Evolutionary conservation across 768 basidiomycete genomes (phyloP), one percentile per base, ranked within the genome.

Genomic region (Calocera viscosa): DNA sequence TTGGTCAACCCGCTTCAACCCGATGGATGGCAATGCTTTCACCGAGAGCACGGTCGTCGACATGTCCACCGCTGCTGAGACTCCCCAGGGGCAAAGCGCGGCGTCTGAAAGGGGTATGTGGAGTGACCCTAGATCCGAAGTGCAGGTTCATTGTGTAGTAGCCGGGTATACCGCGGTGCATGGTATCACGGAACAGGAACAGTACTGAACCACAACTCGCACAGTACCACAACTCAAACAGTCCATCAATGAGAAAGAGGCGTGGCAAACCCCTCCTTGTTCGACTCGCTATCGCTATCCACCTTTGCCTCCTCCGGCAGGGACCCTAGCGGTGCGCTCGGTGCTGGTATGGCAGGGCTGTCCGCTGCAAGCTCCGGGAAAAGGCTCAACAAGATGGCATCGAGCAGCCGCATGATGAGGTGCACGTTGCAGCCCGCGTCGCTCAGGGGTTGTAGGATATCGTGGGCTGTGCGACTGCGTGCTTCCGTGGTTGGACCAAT

Each of bases 281-380:
- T 60, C 26, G 53, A 60, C 53, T 60, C 53, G 26, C 5, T 28
- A 32, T 60, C 53, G 26, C 53, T 60, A 22, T 60, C 53, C 11
- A 28, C 2, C 30, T 60, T 60, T 11, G 30, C 16, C 30, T 26
- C 53, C 16, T 60, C 53, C 10, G 53, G 2, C 30, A 32, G 11
- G 53, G 24, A 26, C 30, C 11, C 11, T 60, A 32, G 30, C 43
- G 19, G 43, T 17, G 24, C 30, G 30, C 30, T 60, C 3, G 30
- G 30, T 5, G 30, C 8, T 10, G 53, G 53, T 5, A 60, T 19
- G 43, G 34, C 30, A 2, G 53, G 53, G 30, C 24, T 32, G 26
- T 60, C 75, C 22, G 73, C 76, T n/a, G 78, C 81, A 71, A 95
- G 77, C 76, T 94, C 92, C 0, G 94, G 93, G 70, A 93, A 91